Evolutionary conservation across 768 basidiomycete genomes (phyloP).

Genomic region (Epithele typhae): DNA sequence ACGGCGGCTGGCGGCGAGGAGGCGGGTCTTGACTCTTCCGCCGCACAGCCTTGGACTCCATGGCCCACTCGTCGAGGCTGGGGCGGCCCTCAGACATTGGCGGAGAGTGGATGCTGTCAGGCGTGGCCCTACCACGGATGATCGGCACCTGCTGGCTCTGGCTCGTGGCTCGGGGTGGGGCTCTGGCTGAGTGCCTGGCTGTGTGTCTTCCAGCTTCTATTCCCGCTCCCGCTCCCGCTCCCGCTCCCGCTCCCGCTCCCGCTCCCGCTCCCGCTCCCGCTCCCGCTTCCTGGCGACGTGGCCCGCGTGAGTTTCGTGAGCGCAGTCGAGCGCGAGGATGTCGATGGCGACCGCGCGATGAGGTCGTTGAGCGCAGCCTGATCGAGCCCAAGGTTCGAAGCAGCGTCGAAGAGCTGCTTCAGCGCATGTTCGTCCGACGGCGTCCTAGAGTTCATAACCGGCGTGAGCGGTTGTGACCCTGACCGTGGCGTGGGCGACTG

Average conservation of each 20-base stretch:
- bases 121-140: slow-evolving; percentile 8
- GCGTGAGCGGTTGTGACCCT: slow-evolving; percentile 7
- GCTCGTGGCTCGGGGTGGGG: no score
- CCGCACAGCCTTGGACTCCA: slow-evolving; percentile 9
- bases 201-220: no score
- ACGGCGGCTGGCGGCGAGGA: slow-evolving; percentile 5
- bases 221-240: no score
- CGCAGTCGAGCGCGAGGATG: slow-evolving; percentile 50
- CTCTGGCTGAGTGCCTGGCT: no score
- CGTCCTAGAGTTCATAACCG: neutral
- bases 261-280: no score
- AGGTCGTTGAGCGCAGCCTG: slow-evolving; percentile 66
- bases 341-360: slow-evolving; percentile 66
- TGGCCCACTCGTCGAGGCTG: slow-evolving; percentile 22
- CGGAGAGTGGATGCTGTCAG: slow-evolving; percentile 15
- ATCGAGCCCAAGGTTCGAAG: slow-evolving; percentile 70
- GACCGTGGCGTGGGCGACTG: slow-evolving; percentile 11
- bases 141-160: slow-evolving; percentile 13
- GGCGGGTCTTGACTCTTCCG: slow-evolving; percentile 9
- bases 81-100: slow-evolving; percentile 22
- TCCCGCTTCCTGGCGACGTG: slow-evolving; percentile 35
- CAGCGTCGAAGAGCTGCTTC: slow-evolving; percentile 73
- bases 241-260: no score
- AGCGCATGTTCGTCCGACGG: slow-evolving; percentile 40
- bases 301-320: slow-evolving; percentile 41